phyloP scores from a whole-genome alignment of 2,329 filamentous ascomycete species.

The Penicillium sp. region DNA sequence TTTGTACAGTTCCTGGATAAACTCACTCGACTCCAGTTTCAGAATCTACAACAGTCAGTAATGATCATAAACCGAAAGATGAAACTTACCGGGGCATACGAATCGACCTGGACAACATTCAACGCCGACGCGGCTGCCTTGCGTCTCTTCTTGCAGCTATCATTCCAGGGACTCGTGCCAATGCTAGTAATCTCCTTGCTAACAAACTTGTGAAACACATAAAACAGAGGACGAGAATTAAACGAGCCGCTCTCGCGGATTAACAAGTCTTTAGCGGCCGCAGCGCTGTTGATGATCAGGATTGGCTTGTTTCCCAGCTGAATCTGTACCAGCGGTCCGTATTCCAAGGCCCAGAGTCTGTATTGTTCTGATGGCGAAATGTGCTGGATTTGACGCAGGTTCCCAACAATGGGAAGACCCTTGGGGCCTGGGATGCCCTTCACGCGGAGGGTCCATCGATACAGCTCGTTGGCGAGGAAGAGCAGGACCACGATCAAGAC shows the following conservation, averaged over 20 bases:
- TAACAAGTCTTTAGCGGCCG: constrained; percentile 39
- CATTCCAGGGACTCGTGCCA: constrained; percentile 15
- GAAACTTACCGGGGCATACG: constrained; percentile 10
- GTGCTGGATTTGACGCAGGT: constrained; percentile 1
- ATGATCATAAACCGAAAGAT: neutral
- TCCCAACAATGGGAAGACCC: constrained; percentile 6
- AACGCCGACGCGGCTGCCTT: constrained; percentile 15
- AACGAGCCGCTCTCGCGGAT: constrained; percentile 40
- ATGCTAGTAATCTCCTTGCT: constrained; percentile 16
- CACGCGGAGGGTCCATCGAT: constrained; percentile 10
- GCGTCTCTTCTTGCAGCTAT: constrained; percentile 15
- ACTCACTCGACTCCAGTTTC: constrained; percentile 12
- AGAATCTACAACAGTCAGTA: constrained; percentile 3
- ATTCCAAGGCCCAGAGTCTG: constrained; percentile 38
- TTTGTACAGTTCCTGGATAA: constrained; percentile 11
- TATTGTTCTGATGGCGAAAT: constrained; percentile 33
- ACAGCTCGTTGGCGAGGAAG: constrained; percentile 4
- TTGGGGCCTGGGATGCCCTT: constrained; percentile 5
- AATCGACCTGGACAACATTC: constrained; percentile 13
- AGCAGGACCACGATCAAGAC: neutral
- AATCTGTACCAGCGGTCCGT: constrained; percentile 44
- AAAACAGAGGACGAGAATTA: constrained; percentile 41
- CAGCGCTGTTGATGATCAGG: constrained; percentile 42
- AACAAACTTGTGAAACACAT: constrained; percentile 43
- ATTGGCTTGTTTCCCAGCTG: constrained; percentile 44